A percentile compares a stretch with the other conserved stretches of the same genome.
Evolutionary conservation across 495 filamentous ascomycete species (phyloP).

Genomic region (Pyrenula aspistea): DNA sequence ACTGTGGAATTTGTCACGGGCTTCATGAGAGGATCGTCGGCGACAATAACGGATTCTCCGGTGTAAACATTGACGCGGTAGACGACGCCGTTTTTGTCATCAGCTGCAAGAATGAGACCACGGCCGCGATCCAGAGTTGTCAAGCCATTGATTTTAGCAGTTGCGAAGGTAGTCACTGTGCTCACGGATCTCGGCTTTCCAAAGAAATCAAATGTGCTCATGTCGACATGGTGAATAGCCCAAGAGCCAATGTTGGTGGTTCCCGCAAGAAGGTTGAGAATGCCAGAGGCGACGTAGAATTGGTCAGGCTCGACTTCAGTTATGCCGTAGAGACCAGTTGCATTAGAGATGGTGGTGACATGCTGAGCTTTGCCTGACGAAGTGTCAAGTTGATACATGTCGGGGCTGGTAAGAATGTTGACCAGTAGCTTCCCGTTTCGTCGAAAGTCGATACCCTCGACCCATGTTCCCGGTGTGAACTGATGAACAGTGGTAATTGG

Average conservation of each 20-base stretch:
- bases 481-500: background rate
- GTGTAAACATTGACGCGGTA: conserved; percentile 4
- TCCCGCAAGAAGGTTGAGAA: conserved; percentile 2
- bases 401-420: background rate
- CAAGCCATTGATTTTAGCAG: conserved; percentile 3
- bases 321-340: conserved; percentile 5
- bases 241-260: background rate
- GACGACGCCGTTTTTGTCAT: conserved; percentile 3
- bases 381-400: background rate
- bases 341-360: background rate
- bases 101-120: conserved; percentile 5
- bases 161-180: background rate
- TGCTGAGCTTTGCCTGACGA: background rate
- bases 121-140: conserved; percentile 1
- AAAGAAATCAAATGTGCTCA: background rate
- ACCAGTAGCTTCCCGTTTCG: background rate
- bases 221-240: conserved; percentile 2
- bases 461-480: background rate
- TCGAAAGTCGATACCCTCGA: background rate
- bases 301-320: conserved; percentile 5
- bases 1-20: background rate
- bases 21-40: conserved; percentile 2
- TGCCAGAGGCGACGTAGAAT: conserved; percentile 1
- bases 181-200: background rate
- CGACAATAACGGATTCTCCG: conserved; percentile 4